Base-by-base conservation (phyloP, 2,329 filamentous ascomycete species). In the Botryosphaeria dothidea region DNA sequence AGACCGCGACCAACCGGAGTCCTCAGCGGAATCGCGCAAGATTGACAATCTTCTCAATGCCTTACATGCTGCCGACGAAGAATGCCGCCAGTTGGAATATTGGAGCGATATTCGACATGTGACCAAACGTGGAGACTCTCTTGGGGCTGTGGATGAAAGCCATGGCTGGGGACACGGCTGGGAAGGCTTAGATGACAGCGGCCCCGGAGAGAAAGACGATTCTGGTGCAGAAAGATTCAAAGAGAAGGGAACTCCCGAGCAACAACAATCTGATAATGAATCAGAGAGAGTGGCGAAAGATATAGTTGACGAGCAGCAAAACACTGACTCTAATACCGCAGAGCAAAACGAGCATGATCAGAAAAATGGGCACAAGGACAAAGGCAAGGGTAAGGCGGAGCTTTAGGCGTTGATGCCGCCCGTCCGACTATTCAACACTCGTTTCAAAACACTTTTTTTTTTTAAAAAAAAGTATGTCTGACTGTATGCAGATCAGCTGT, bases 81-180 rank as follows among this genome's bases (percentile, higher is more conserved):
- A 97, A 72, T 90, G 96, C 57, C 88, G 88, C 65, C 89, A 85
- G 66, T 81, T 97, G 6, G 92, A 96, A 58, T 96, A 93, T 74
- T 97, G 94, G 90, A 93, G 90, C 73, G 92, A 96, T 73, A 78
- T 82, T 62, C 79, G 83, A 46, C 79, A 75, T 45, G 72, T 84
- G 36, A 74, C 63, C 6, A 25, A 21, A 3, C n/a, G 31, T 5
- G 63, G 54, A 7, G 63, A 61, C 15, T 45, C 54, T 25, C 5
- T 61, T 25, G 45, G 46, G 8, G 63, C 45, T 45, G 63, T 36
- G 9, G 63, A 65, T 46, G 23, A 21, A 27, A 49, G 36, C 15
- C 38, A 60, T 4, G 54, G 56, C 25, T 63, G 61, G 61, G 46
- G 54, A n/a, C 43, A 52, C n/a, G 63, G 45, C 8, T 65, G 43